Evolutionary conservation across 345 rosid genomes (phyloP).

Genomic region (Abelmoschus esculentus): DNA sequence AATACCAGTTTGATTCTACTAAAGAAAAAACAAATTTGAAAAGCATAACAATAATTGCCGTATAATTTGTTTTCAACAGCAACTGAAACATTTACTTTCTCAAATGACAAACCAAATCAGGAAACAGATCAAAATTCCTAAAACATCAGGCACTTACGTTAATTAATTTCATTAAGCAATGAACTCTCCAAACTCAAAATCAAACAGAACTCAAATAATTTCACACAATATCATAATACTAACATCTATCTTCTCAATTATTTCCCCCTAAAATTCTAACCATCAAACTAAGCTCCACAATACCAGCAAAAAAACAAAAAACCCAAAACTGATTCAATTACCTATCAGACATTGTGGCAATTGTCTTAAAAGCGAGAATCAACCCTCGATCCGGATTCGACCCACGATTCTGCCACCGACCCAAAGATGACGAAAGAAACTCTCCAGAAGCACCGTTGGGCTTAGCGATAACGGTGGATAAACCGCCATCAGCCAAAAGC

Average conservation of each 20-base stretch:
- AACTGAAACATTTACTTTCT: not conserved
- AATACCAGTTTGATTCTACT: not conserved
- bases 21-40: not conserved
- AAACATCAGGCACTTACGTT: not conserved
- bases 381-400: conserved; percentile 94
- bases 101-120: not conserved
- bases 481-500: conserved; percentile 75
- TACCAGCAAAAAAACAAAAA: not conserved
- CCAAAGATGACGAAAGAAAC: conserved; percentile 78
- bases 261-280: not conserved
- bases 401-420: conserved; percentile 98
- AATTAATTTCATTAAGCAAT: no score
- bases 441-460: conserved; percentile 91
- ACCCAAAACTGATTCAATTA: not conserved
- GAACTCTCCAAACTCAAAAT: no score
- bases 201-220: no score
- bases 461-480: conserved; percentile 92
- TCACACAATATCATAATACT: not conserved
- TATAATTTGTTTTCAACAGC: not conserved
- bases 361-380: conserved; percentile 83
- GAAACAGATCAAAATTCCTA: not conserved
- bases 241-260: not conserved
- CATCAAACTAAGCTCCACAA: not conserved
- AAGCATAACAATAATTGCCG: not conserved
- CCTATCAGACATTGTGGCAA: conserved; percentile 97